Percentiles rank a stretch among this genome's conserved stretches.
Evolutionary conservation across 805 yeast species (phyloP).

Genomic region (Saccharomycopsis olivae): DNA sequence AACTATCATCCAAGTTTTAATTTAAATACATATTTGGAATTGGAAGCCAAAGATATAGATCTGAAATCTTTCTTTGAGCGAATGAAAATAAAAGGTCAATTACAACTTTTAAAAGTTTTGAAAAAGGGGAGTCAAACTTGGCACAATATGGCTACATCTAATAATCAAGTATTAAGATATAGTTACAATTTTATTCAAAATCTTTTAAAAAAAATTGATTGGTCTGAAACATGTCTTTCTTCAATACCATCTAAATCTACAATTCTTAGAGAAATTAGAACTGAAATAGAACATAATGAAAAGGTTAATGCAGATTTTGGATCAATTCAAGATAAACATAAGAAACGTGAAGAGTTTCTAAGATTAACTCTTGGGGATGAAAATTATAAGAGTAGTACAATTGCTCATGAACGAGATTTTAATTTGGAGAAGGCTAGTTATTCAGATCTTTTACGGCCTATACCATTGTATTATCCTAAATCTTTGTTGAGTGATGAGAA

Average conservation of each 20-base stretch:
- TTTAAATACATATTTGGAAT: constrained; percentile 5
- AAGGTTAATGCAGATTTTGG: neutral
- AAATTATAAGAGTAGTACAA: neutral
- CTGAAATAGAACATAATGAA: neutral
- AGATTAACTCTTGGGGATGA: neutral
- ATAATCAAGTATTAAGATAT: constrained; percentile 26
- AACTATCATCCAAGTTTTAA: constrained; percentile 24
- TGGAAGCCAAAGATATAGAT: constrained; percentile 1
- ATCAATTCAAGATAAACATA: no score
- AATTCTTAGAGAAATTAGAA: constrained; percentile 32
- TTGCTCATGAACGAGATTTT: constrained; percentile 6
- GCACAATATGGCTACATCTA: constrained; percentile 27
- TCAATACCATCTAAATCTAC: constrained; percentile 32
- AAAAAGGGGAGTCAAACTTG: constrained; percentile 29
- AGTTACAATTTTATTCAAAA: constrained; percentile 23
- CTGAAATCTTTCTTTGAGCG: neutral
- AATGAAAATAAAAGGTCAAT: neutral
- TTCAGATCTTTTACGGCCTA: constrained; percentile 6
- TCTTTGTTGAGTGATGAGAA: constrained; percentile 19
- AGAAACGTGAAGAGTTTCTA: neutral
- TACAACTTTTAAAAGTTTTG: constrained; percentile 24
- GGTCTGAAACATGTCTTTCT: constrained; percentile 30
- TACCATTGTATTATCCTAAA: constrained; percentile 17
- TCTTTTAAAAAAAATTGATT: constrained; percentile 21
- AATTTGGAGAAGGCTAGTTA: neutral